These are phyloP conservation scores for Marasmius tenuissimus DNA, from an alignment of 1,284 basidiomycete genomes.

Conservation along the genomic window DNA sequence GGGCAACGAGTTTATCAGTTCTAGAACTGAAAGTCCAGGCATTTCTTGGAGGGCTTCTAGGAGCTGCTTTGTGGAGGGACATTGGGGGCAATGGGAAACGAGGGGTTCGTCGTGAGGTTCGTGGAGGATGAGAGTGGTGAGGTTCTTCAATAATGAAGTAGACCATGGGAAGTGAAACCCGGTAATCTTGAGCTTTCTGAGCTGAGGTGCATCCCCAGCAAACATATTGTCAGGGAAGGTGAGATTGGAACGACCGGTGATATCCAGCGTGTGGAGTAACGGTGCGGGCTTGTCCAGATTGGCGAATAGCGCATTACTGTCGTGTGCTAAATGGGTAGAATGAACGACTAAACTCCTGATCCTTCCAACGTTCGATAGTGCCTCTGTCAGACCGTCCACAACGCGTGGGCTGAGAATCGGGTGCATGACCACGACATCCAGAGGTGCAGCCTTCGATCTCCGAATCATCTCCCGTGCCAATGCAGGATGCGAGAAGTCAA, in stretches of 20 bases:
- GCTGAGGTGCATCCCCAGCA: neutral
- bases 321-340: neutral
- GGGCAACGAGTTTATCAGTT: neutral
- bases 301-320: neutral
- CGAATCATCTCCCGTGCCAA: neutral
- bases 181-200: neutral
- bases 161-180: neutral
- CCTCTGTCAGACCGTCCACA: neutral
- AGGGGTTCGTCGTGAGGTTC: neutral
- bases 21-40: neutral
- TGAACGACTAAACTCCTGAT: neutral
- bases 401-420: neutral
- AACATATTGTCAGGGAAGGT: neutral
- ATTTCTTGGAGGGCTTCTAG: neutral
- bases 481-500: neutral
- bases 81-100: neutral
- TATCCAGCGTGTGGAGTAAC: neutral
- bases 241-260: neutral
- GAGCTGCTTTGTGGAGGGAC: neutral
- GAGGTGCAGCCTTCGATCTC: conserved; percentile 1
- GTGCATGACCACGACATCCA: neutral
- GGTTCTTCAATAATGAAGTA: neutral
- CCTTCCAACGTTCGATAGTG: neutral
- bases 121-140: neutral
- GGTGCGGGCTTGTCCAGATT: neutral